Conservation (phyloP, 2,329 filamentous ascomycete species). For the Hypoxylon sp. region DNA sequence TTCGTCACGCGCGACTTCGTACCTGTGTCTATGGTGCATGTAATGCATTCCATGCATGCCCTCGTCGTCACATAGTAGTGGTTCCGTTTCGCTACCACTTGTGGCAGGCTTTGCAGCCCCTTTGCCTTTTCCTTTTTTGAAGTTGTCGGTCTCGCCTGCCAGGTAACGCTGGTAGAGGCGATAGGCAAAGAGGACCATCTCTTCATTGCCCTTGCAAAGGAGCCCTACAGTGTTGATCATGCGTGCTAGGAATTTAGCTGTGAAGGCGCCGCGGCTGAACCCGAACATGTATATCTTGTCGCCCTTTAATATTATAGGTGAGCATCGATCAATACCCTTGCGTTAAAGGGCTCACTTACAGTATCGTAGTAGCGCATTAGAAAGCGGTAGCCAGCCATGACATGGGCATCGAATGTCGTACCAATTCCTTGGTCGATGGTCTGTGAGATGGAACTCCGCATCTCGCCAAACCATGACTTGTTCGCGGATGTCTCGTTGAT, state of each 20-base stretch:
- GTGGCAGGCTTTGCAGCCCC: conserved; percentile 6
- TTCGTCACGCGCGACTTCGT: conserved; percentile 56
- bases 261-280: conserved; percentile 67
- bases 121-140: conserved; percentile 30
- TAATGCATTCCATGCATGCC: conserved; percentile 40
- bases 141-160: conserved; percentile 57
- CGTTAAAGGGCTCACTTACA: conserved; percentile 46
- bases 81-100: conserved; percentile 14
- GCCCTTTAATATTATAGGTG: conserved; percentile 50
- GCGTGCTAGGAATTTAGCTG: conserved; percentile 66
- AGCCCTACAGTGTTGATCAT: conserved; percentile 66
- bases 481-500: conserved; percentile 60
- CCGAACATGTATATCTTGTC: conserved; percentile 70
- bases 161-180: conserved; percentile 61
- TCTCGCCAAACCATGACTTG: conserved; percentile 54
- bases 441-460: conserved; percentile 57
- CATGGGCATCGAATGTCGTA: conserved; percentile 65
- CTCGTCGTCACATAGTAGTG: conserved; percentile 7
- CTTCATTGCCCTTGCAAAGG: conserved; percentile 66
- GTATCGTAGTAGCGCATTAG: conserved; percentile 67
- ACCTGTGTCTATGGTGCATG: conserved; percentile 51
- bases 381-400: conserved; percentile 67
- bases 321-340: not conserved
- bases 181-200: conserved; percentile 67
- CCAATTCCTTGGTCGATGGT: conserved; percentile 62